A percentile compares a stretch with the other conserved stretches of the same genome.
phyloP scores from a whole-genome alignment of 1,284 basidiomycete genomes.

The Athelia psychrophila region DNA sequence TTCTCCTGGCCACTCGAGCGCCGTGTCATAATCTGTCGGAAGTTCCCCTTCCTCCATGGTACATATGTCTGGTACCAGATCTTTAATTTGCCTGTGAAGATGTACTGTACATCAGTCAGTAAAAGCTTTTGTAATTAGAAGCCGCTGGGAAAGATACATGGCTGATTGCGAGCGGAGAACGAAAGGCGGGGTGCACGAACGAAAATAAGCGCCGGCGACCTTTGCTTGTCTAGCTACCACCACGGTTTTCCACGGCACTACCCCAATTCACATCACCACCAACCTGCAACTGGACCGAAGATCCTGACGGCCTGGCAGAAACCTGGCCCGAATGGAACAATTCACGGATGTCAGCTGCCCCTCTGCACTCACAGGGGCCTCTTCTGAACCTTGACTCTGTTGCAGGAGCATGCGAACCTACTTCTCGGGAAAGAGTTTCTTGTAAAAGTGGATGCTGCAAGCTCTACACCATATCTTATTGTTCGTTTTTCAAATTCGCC shows the following conservation, averaged over 20 bases:
- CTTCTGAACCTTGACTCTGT: not conserved
- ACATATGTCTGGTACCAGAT: not conserved
- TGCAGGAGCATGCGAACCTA: constrained; percentile 53
- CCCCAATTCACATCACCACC: too few species aligned
- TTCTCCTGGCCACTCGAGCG: constrained; percentile 50
- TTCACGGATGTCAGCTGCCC: too few species aligned
- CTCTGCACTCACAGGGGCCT: too few species aligned
- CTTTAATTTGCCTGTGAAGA: too few species aligned
- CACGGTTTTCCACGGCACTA: too few species aligned
- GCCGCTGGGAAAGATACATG: not conserved
- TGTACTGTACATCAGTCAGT: not conserved
- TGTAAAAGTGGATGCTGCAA: constrained; percentile 54
- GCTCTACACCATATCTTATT: constrained; percentile 65
- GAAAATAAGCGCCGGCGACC: too few species aligned
- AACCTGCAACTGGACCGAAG: too few species aligned
- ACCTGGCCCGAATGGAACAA: too few species aligned
- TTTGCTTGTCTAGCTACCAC: too few species aligned
- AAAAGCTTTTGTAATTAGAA: constrained; percentile 2
- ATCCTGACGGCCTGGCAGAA: too few species aligned
- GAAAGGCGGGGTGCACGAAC: too few species aligned
- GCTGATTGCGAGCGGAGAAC: not conserved
- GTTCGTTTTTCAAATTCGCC: constrained; percentile 39
- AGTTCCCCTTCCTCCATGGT: constrained; percentile 4
- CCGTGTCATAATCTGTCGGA: constrained; percentile 42
- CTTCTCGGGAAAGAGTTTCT: constrained; percentile 72